These are phyloP conservation scores for Quercus berberidifolia DNA, from an alignment of 306 rosid genomes.

Conservation along the genomic window DNA sequence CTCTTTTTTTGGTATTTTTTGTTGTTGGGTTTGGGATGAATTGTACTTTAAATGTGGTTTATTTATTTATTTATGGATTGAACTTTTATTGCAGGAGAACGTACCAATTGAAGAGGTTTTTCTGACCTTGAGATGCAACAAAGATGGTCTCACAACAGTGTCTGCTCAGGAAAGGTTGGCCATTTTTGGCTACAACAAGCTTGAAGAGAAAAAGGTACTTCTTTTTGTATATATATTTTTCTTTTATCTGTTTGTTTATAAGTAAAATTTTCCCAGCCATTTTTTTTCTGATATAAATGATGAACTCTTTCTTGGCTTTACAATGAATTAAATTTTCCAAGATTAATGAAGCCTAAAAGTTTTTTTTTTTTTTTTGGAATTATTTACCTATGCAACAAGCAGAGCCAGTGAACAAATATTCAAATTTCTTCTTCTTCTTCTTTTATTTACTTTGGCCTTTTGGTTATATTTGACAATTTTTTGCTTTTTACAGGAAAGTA, in stretches of 20 bases:
- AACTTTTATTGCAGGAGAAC: constrained; percentile 49
- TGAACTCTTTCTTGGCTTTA: neutral
- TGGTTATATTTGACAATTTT: constrained; percentile 4
- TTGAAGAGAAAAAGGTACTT: constrained; percentile 71
- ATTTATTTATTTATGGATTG: neutral
- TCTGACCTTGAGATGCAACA: constrained; percentile 57
- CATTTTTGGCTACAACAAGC: constrained; percentile 77
- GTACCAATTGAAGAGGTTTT: constrained; percentile 76
- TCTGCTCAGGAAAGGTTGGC: constrained; percentile 63
- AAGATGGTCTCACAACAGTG: constrained; percentile 59
- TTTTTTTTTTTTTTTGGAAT: neutral
- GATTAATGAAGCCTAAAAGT: neutral
- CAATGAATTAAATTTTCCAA: neutral
- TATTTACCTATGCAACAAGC: neutral
- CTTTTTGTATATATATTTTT: neutral
- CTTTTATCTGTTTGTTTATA: neutral
- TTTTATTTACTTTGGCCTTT: neutral
- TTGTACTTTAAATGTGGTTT: neutral
- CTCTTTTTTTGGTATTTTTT: constrained; percentile 2
- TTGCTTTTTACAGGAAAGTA: constrained; percentile 56
- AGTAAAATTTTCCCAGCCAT: neutral
- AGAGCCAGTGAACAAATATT: neutral
- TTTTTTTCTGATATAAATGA: neutral
- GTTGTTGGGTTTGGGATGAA: neutral
- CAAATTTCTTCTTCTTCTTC: neutral